Evolutionary conservation across 495 filamentous ascomycete genomes (phyloP), one percentile per base, ranked within the genome.

Genomic region (Xylaria grammica): DNA sequence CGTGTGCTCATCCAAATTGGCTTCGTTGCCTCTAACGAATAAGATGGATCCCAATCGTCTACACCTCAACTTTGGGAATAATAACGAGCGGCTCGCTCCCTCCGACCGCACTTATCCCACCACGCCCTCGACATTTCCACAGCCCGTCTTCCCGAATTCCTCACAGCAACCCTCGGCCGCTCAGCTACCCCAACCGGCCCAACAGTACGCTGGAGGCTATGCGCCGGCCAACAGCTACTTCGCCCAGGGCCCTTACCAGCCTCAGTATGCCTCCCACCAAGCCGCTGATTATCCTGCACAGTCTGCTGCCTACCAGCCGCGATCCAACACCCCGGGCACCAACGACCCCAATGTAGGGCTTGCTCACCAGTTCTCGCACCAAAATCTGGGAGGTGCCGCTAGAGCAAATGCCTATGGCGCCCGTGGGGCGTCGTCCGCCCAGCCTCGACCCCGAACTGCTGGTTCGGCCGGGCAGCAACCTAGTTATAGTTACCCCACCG

Each of bases 341-440:
- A 90, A 82, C 80, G 90, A 83, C 84, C 87, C 80, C 81, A 91
- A 84, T 81, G 91, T 93, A 66, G 94, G 93, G 24, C 83, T 99
- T 51, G 92, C 92, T 67, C 92, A 96, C 72, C 95, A 99, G 74
- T 94, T 99, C 74, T 95, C 94, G 38, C 93, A 98, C 77, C 95
- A 99, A 82, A 96, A 98, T 74, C 86, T 98, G 8, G 91, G 90
- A 54, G 83, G 86, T 52, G 85, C 84, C 50, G 82, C 80, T 57
- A 85, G 91, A 67, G 42, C 15, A 2, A 87, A 89, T 61, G 85
- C 91, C 55, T 91, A 91, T 69, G 82, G 80, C 69, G 54, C 73
- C n/a, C 87, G 91, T 36, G 85, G 91, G 48, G 83, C 85, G 6
- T 90, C 91, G 10, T 90, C 91, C 6, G 84, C 76, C 45, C 88